phyloP scores from a whole-genome alignment of 805 yeast species.

The Suhomyces kilbournensis region DNA sequence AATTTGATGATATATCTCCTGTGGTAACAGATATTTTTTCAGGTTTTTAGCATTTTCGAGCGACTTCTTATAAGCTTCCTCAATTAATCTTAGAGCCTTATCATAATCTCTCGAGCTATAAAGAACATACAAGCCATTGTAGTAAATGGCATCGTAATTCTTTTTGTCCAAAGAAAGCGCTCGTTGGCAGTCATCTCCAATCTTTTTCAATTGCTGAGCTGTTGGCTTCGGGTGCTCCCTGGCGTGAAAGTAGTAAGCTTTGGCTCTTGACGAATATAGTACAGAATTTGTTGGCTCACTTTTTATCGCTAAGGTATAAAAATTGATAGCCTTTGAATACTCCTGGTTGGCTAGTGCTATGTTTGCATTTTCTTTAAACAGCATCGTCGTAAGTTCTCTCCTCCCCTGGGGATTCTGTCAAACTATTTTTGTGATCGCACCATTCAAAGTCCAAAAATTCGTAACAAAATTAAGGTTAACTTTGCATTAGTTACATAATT shows the following conservation, averaged over 20 bases:
- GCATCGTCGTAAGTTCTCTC: background rate
- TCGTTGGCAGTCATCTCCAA: conserved; percentile 10
- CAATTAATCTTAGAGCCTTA: conserved; percentile 10
- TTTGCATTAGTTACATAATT: background rate
- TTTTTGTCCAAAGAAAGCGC: conserved; percentile 13
- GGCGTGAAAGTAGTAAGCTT: conserved; percentile 9
- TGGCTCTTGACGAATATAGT: conserved; percentile 6
- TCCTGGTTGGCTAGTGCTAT: conserved; percentile 9
- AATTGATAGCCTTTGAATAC: conserved; percentile 15
- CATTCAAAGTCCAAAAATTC: background rate
- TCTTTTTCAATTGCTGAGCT: conserved; percentile 12
- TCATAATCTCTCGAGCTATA: conserved; percentile 5
- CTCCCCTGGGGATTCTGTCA: background rate
- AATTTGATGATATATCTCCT: conserved; percentile 13
- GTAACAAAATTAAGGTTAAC: background rate
- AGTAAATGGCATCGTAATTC: conserved; percentile 15
- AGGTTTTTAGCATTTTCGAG: conserved; percentile 9
- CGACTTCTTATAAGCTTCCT: conserved; percentile 12
- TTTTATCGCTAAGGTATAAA: conserved; percentile 14
- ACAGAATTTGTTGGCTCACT: conserved; percentile 6
- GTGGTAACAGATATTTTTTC: conserved; percentile 10
- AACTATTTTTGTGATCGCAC: background rate
- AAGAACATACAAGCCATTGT: conserved; percentile 9
- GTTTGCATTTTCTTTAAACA: conserved; percentile 4
- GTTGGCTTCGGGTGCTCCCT: background rate